A percentile compares a stretch with the other conserved stretches of the same genome.
Conservation (phyloP, 2,329 filamentous ascomycete genomes). For the Nemania serpens region DNA sequence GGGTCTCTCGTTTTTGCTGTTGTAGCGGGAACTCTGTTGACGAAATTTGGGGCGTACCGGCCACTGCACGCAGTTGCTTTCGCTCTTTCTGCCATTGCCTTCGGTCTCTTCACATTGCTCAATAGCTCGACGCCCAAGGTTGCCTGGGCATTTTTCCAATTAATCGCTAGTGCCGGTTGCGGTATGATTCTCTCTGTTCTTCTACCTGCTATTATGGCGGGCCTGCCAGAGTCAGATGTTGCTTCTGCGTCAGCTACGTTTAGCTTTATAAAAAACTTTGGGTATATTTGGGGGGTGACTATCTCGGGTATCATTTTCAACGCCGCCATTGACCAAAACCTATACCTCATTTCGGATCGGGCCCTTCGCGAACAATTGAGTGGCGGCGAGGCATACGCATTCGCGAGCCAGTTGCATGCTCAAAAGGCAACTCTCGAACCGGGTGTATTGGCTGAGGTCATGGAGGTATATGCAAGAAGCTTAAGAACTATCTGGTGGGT, state of each 20-base stretch:
- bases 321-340: conserved; percentile 27
- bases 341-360: conserved; percentile 23
- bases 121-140: neutral
- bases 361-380: conserved; percentile 16
- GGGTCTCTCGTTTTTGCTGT: neutral
- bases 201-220: conserved; percentile 40
- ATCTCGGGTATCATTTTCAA: conserved; percentile 43
- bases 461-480: conserved; percentile 7
- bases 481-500: conserved; percentile 19
- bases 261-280: conserved; percentile 42
- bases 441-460: conserved; percentile 2
- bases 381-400: conserved; percentile 34
- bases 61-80: neutral
- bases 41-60: neutral
- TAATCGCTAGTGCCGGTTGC: neutral
- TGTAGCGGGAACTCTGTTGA: neutral
- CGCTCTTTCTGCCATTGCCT: neutral
- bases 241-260: conserved; percentile 38
- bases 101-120: neutral
- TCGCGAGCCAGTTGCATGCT: conserved; percentile 7
- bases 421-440: neutral
- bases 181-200: conserved; percentile 20
- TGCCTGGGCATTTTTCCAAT: neutral
- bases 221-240: conserved; percentile 37
- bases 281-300: conserved; percentile 40